These are phyloP conservation scores for Pistacia atlantica DNA, from an alignment of 345 rosid genomes.

Conservation along the genomic window DNA sequence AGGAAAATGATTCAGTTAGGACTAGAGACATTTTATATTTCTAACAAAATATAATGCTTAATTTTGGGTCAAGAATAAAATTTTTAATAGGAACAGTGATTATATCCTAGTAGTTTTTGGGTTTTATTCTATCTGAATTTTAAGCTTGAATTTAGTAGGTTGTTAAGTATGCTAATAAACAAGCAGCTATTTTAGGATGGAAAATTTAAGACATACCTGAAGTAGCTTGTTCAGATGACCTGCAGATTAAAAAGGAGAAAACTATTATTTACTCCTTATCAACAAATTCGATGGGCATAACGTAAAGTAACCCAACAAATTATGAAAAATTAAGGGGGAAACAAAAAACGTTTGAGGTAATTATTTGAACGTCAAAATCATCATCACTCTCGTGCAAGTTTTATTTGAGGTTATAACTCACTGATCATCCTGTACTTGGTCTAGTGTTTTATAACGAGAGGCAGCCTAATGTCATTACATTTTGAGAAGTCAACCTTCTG, in stretches of 20 bases:
- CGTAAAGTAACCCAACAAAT: slow-evolving; percentile 4
- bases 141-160: not conserved
- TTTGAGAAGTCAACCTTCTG: not conserved
- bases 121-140: not conserved
- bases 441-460: not conserved
- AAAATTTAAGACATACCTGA: slow-evolving; percentile 54
- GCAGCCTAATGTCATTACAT: not conserved
- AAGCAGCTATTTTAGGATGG: slow-evolving; percentile 1
- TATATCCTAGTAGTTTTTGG: slow-evolving; percentile 1
- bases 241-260: slow-evolving; percentile 46
- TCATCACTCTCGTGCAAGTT: not conserved
- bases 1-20: not conserved
- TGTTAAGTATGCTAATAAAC: not conserved
- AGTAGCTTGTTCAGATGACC: slow-evolving; percentile 74
- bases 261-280: slow-evolving; percentile 24
- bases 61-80: not conserved
- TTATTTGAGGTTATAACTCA: not conserved
- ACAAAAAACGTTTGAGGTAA: not conserved
- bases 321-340: not conserved
- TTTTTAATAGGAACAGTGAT: not conserved
- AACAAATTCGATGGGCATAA: slow-evolving; percentile 7
- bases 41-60: not conserved
- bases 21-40: not conserved
- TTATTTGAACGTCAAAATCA: not conserved
- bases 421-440: not conserved